Conservation (phyloP, 2,329 filamentous ascomycete species). For the Fusarium mangiferae region DNA sequence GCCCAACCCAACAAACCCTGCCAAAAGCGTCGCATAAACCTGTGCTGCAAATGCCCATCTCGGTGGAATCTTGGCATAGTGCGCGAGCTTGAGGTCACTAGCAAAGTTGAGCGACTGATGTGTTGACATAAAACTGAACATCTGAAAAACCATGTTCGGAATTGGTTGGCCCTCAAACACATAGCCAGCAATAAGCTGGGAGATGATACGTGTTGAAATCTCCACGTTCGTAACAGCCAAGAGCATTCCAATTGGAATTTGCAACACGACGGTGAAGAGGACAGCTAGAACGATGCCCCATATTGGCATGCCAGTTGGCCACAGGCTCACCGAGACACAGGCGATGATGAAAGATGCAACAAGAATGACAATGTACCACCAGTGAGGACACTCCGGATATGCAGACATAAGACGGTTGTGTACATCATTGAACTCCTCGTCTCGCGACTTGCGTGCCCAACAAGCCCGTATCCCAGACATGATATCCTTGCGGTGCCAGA, state of each 20-base stretch:
- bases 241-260: constrained; percentile 66
- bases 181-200: constrained; percentile 74
- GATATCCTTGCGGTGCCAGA: constrained; percentile 48
- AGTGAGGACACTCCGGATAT: constrained; percentile 60
- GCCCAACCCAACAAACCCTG: constrained; percentile 64
- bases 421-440: constrained; percentile 51
- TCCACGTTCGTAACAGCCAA: constrained; percentile 66
- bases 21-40: constrained; percentile 63
- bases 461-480: constrained; percentile 40
- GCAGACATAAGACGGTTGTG: constrained; percentile 49
- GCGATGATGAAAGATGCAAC: constrained; percentile 57
- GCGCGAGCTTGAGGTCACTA: constrained; percentile 69
- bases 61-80: constrained; percentile 70
- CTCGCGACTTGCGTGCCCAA: constrained; percentile 44
- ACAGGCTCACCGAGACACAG: constrained; percentile 52
- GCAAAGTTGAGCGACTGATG: constrained; percentile 68
- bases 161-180: constrained; percentile 72
- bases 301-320: constrained; percentile 62
- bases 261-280: constrained; percentile 61
- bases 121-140: constrained; percentile 72
- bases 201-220: constrained; percentile 71
- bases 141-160: constrained; percentile 78
- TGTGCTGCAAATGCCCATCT: constrained; percentile 65
- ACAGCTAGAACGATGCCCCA: constrained; percentile 64
- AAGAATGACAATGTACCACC: constrained; percentile 63